phyloP scores from a whole-genome alignment of 2,329 filamentous ascomycete species.

The Alternaria solani region DNA sequence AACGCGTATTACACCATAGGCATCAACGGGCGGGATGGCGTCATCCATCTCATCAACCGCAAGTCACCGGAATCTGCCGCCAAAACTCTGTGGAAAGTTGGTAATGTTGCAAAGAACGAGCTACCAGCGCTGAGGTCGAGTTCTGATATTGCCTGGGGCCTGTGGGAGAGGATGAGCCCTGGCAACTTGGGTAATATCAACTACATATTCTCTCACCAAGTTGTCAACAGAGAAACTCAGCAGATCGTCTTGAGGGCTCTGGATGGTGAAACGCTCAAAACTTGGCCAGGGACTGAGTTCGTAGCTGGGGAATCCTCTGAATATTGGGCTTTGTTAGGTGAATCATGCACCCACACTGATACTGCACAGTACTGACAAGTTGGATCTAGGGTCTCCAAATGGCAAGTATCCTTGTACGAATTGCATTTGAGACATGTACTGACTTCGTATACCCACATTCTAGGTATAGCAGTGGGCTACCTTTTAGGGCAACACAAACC shows the following conservation, averaged over 20 bases:
- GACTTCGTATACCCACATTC: too few relatives aligned
- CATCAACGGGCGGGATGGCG: background rate
- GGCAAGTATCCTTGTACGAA: background rate
- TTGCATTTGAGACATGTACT: too few relatives aligned
- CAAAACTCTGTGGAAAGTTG: background rate
- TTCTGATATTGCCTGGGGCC: conserved; percentile 21
- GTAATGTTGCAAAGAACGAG: background rate
- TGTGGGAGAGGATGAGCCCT: conserved; percentile 11
- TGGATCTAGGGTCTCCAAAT: conserved; percentile 13
- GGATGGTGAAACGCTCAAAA: background rate
- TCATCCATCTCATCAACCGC: conserved; percentile 2
- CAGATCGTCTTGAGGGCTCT: background rate
- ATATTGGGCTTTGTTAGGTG: conserved; percentile 1
- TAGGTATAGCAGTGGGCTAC: conserved; percentile 3
- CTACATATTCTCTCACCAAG: conserved; percentile 10
- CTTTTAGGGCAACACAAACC: conserved; percentile 22
- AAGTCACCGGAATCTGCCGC: background rate
- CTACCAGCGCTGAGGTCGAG: conserved; percentile 12
- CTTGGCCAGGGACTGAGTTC: background rate
- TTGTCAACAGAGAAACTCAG: conserved; percentile 10
- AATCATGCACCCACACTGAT: background rate
- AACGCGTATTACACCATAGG: conserved; percentile 1
- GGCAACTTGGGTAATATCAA: conserved; percentile 10
- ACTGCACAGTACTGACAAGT: background rate
- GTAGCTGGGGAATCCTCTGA: background rate